A percentile compares a stretch with the other conserved stretches of the same genome.
These are phyloP conservation scores for Aspergillus affinis DNA, from an alignment of 495 filamentous ascomycete genomes.

Conservation along the genomic window DNA sequence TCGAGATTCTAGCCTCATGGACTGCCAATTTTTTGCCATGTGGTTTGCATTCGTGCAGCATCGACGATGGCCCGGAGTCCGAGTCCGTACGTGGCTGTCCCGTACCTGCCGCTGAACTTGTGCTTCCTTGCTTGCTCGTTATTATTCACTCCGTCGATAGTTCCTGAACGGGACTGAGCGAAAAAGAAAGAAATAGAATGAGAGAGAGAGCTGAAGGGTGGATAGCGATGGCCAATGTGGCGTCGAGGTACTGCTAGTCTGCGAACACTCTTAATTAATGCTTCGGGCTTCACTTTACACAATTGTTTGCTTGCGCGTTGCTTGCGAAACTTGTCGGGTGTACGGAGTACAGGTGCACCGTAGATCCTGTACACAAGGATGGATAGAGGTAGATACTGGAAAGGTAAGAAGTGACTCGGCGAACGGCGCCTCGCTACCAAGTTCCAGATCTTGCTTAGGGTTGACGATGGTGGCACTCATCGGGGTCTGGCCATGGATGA, in stretches of 20 bases:
- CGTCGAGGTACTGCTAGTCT: not conserved
- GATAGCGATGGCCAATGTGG: not conserved
- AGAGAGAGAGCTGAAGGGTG: not conserved
- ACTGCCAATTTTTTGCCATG: not conserved
- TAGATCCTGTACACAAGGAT: not conserved
- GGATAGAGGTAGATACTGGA: not conserved
- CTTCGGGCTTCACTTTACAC: not conserved
- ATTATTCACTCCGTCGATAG: no score
- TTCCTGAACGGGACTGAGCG: no score
- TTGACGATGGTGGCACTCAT: not conserved
- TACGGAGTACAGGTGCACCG: not conserved
- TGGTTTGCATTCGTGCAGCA: not conserved
- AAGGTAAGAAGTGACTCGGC: not conserved
- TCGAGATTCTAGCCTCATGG: no score
- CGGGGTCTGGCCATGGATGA: no score
- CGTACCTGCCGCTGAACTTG: not conserved
- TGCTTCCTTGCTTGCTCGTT: not conserved
- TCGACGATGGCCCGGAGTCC: not conserved
- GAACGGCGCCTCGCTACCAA: not conserved
- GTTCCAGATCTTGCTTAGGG: not conserved
- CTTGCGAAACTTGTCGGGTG: not conserved
- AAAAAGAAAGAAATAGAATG: no score
- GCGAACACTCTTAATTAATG: not conserved
- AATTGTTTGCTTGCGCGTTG: not conserved
- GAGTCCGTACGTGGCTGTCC: not conserved